Evolutionary conservation across 2,329 filamentous ascomycete species (phyloP).

Genomic region (Arthrobotrys iridis): DNA sequence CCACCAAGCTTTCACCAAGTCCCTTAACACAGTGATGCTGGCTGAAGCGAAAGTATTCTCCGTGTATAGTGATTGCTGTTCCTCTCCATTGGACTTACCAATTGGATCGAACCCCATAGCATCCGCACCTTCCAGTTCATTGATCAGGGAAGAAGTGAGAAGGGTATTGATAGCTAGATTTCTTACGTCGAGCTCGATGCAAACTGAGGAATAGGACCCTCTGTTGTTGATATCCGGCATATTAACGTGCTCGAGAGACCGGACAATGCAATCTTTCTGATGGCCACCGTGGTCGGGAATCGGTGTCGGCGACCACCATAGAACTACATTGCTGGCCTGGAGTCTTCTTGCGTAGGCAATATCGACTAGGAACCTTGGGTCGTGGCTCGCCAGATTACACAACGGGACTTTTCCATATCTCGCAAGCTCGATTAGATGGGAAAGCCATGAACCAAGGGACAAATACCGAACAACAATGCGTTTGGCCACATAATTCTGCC

Average conservation of each 20-base stretch:
- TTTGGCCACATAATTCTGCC: constrained; percentile 89
- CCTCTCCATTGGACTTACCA: constrained; percentile 53
- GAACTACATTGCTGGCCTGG: constrained; percentile 88
- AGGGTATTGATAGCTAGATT: constrained; percentile 99
- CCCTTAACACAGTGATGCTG: constrained; percentile 82
- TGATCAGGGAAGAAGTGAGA: constrained; percentile 93
- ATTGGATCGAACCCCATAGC: constrained; percentile 68
- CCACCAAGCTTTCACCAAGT: constrained; percentile 99
- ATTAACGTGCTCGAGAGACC: constrained; percentile 82
- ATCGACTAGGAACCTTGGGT: constrained; percentile 94
- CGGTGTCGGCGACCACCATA: constrained; percentile 94
- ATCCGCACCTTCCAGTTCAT: constrained; percentile 91
- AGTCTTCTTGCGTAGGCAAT: constrained; percentile 90
- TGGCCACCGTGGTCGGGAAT: constrained; percentile 95
- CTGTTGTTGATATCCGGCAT: constrained; percentile 95
- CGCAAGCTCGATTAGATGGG: constrained; percentile 85
- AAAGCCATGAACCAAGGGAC: constrained; percentile 89
- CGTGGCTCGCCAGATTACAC: constrained; percentile 93
- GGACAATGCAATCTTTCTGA: constrained; percentile 88
- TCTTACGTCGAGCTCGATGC: constrained; percentile 90
- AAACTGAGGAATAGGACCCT: constrained; percentile 93
- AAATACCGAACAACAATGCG: constrained; percentile 89
- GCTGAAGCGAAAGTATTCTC: constrained; percentile 48
- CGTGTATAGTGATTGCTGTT: constrained; percentile 35
- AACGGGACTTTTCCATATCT: constrained; percentile 93